Percentiles rank a stretch among this genome's conserved stretches.
Evolutionary conservation across 306 rosid species (phyloP).

Genomic region (Lathyrus oleraceus): DNA sequence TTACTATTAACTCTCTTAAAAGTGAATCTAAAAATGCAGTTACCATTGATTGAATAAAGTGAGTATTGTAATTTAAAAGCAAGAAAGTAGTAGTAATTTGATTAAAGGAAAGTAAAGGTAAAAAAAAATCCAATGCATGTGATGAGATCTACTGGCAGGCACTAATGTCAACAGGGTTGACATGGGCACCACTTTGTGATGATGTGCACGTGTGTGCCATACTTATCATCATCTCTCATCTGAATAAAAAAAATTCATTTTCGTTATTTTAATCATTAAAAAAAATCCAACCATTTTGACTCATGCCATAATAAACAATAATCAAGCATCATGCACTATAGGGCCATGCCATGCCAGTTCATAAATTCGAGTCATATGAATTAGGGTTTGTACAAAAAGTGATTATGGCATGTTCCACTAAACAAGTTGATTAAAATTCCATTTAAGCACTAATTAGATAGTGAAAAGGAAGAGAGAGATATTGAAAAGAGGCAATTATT

Average conservation of each 20-base stretch:
- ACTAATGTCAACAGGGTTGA: conserved; percentile 76
- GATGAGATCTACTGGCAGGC: conserved; percentile 40
- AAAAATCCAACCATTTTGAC: conserved; percentile 65
- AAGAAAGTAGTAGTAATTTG: neutral
- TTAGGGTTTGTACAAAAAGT: neutral
- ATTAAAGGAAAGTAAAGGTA: neutral
- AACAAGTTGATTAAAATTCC: conserved; percentile 34
- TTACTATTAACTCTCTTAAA: no score
- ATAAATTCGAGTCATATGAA: conserved; percentile 35
- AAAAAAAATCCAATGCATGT: conserved; percentile 36
- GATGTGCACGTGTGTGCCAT: conserved; percentile 85
- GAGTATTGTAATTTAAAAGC: conserved; percentile 7
- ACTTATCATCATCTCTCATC: conserved; percentile 58
- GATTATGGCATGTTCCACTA: conserved; percentile 62
- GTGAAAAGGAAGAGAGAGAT: conserved; percentile 1
- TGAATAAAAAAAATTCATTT: neutral
- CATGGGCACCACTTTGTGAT: conserved; percentile 61
- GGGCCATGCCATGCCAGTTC: conserved; percentile 52
- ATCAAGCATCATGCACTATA: conserved; percentile 51
- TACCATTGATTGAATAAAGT: conserved; percentile 29
- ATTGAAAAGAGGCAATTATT: neutral
- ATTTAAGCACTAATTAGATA: conserved; percentile 33
- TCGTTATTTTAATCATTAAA: conserved; percentile 42
- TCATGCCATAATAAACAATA: conserved; percentile 47
- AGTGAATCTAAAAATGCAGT: no score